These are phyloP conservation scores for Eucalyptus decipiens DNA, from an alignment of 345 rosid species.

Conservation along the genomic window DNA sequence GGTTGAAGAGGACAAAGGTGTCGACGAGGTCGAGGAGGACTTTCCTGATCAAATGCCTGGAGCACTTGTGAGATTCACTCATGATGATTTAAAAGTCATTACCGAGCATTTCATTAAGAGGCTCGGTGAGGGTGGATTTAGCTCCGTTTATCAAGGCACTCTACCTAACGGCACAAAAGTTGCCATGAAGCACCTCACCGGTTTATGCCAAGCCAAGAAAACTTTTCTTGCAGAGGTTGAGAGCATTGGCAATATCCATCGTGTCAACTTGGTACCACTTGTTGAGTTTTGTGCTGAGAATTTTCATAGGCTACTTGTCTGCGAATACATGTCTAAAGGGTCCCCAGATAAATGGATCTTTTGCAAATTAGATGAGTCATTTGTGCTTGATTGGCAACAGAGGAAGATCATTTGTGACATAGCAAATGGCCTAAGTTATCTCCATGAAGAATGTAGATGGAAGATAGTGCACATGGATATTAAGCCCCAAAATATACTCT, in stretches of 20 bases:
- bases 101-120: neutral
- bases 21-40: neutral
- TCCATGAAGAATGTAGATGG: neutral
- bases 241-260: neutral
- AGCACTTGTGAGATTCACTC: neutral
- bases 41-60: neutral
- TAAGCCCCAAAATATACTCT: neutral
- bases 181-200: neutral
- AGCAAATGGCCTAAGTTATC: neutral
- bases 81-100: neutral
- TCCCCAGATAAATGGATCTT: neutral
- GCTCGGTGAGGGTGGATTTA: neutral
- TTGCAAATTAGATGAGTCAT: neutral
- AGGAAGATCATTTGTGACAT: neutral
- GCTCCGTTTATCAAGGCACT: neutral
- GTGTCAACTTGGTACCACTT: neutral
- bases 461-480: neutral
- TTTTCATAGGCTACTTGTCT: conserved; percentile 1
- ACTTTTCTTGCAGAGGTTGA: neutral
- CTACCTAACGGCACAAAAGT: neutral
- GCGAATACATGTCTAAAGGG: neutral
- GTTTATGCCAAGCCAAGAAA: neutral
- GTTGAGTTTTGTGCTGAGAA: neutral
- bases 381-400: neutral
- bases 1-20: neutral